A percentile compares a stretch with the other conserved stretches of the same genome.
Conservation (phyloP, 495 filamentous ascomycete genomes). For the Lasiosphaeris hirsuta region DNA sequence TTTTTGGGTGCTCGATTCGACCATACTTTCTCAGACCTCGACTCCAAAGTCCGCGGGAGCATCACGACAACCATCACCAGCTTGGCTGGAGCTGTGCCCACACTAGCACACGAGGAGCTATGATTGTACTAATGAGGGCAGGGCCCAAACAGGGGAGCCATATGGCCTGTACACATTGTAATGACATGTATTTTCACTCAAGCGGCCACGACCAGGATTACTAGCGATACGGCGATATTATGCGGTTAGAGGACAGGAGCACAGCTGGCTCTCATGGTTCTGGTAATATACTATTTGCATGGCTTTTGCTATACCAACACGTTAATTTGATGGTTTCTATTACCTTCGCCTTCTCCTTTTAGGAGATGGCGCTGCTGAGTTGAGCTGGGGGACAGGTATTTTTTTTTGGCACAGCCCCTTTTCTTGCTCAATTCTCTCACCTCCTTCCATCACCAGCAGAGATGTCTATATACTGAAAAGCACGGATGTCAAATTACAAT, state of each 20-base stretch:
- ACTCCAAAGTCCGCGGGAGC: slow-evolving; percentile 20
- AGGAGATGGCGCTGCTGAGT: no score
- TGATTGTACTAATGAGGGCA: slow-evolving; percentile 20
- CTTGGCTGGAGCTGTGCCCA: slow-evolving; percentile 9
- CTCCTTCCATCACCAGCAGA: background rate
- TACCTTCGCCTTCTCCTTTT: background rate
- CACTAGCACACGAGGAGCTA: slow-evolving; percentile 40
- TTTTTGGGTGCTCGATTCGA: slow-evolving; percentile 61
- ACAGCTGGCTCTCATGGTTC: slow-evolving; percentile 5
- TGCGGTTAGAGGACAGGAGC: slow-evolving; percentile 4
- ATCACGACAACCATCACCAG: slow-evolving; percentile 17
- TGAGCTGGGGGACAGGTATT: no score
- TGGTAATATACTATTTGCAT: background rate
- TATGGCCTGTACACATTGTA: slow-evolving; percentile 2
- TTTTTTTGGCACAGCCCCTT: no score
- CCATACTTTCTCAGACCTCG: slow-evolving; percentile 37
- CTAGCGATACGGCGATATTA: background rate
- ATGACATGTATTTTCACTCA: slow-evolving; percentile 5
- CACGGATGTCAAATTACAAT: slow-evolving; percentile 99
- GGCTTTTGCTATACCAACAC: slow-evolving; percentile 1
- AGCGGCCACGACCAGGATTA: slow-evolving; percentile 8
- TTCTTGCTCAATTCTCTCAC: no score
- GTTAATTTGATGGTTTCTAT: background rate
- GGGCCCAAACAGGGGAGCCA: background rate
- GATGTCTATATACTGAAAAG: slow-evolving; percentile 41